These are phyloP conservation scores for Suhomyces canberraensis DNA, from an alignment of 805 yeast species.

Conservation along the genomic window DNA sequence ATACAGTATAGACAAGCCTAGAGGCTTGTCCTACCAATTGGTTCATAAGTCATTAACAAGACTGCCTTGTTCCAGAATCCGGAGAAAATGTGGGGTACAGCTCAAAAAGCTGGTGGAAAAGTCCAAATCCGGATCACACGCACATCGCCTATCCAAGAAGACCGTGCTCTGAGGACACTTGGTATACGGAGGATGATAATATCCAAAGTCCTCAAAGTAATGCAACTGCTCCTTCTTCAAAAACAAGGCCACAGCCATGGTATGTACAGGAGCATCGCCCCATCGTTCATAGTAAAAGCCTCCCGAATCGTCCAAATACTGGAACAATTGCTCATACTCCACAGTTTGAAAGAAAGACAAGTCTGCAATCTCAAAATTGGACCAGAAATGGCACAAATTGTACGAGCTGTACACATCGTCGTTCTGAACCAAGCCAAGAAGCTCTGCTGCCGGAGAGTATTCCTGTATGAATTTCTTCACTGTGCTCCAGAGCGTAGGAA, in stretches of 20 bases:
- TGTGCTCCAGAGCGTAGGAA: constrained; percentile 68
- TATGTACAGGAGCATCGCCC: constrained; percentile 94
- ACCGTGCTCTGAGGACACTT: constrained; percentile 70
- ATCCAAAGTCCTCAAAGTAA: constrained; percentile 86
- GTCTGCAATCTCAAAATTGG: constrained; percentile 82
- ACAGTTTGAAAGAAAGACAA: constrained; percentile 74
- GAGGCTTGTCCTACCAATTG: too few species aligned
- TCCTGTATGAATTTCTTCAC: constrained; percentile 53
- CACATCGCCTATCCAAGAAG: constrained; percentile 60
- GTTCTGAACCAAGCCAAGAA: constrained; percentile 49
- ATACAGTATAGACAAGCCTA: too few species aligned
- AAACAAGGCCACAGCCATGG: constrained; percentile 68
- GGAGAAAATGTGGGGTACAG: constrained; percentile 12
- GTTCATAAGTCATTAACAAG: too few species aligned
- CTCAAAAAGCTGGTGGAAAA: constrained; percentile 46
- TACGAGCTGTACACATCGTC: constrained; percentile 47
- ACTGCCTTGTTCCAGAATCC: too few species aligned
- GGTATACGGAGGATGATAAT: constrained; percentile 67
- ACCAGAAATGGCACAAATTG: constrained; percentile 76
- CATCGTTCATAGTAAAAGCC: constrained; percentile 88
- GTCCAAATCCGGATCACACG: constrained; percentile 68
- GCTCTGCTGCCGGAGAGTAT: constrained; percentile 50
- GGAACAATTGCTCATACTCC: constrained; percentile 62
- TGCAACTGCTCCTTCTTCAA: constrained; percentile 67
- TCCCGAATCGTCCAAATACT: constrained; percentile 62